Evolutionary conservation across 2,329 filamentous ascomycete genomes (phyloP).

Genomic region (Diaporthe velutina): DNA sequence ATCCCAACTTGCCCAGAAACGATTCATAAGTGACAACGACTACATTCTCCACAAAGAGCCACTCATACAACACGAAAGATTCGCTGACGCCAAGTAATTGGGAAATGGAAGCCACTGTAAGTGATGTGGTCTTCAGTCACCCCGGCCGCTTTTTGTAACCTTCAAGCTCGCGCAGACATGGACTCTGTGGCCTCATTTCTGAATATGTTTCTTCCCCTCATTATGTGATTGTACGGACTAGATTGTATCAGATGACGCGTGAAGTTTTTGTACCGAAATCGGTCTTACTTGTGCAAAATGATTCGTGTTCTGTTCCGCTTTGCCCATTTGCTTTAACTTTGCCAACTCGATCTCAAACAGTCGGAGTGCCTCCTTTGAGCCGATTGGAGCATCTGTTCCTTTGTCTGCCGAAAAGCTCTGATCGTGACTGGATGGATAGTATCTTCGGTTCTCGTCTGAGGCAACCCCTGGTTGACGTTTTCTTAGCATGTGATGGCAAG

Average conservation of each 20-base stretch:
- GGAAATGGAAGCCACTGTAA: neutral
- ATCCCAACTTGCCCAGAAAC: neutral
- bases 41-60: neutral
- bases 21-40: neutral
- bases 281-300: neutral
- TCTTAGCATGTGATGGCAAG: neutral
- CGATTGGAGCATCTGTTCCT: neutral
- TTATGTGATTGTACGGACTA: neutral
- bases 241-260: neutral
- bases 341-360: conserved; percentile 18
- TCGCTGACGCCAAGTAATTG: neutral
- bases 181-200: neutral
- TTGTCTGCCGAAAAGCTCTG: neutral
- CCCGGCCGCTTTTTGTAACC: neutral
- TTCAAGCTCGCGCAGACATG: neutral
- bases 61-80: neutral
- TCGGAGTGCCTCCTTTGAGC: conserved; percentile 1
- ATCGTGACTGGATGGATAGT: neutral
- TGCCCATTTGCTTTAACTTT: conserved; percentile 14
- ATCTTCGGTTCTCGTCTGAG: neutral
- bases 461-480: neutral
- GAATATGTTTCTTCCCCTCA: neutral
- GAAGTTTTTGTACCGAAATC: neutral
- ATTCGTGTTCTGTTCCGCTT: neutral
- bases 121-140: neutral